Base-by-base conservation (phyloP, 768 basidiomycete species). In the Jaapia argillacea region DNA sequence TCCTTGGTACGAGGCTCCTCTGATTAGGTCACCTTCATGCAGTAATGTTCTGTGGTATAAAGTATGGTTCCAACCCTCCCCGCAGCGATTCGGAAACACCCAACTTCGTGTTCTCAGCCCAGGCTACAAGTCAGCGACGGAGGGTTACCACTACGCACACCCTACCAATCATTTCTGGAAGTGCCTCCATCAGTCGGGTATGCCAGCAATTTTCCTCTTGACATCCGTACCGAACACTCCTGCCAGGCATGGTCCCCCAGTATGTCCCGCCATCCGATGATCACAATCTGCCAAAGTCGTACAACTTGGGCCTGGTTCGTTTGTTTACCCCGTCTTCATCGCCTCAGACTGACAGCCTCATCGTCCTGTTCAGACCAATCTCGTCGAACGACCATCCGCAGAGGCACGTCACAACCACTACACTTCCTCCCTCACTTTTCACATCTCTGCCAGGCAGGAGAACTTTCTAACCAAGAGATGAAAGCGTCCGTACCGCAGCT, bases 1-100 rank as follows among this genome's bases (percentile, higher is more conserved):
- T n/a, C n/a, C n/a, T n/a, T n/a, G n/a, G n/a, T n/a, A n/a, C n/a
- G n/a, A n/a, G n/a, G n/a, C n/a, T n/a, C n/a, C n/a, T n/a, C n/a
- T n/a, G n/a, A n/a, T n/a, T n/a, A n/a, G n/a, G n/a, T 16, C 44
- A 20, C 26, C 41, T 24, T 41, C 10, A 6, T 10, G 12, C 21
- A 90, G 86, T 90, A 20, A 50, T 89, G 12, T 88, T 91, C 50
- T 89, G 85, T 53, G 88, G 89, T 5, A 87, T 91, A 40, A 92
- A 89, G 87, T 87, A 48, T 43, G 69, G 4, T 18, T 4, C 26
- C 16, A 12, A 38, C n/a, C 2, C n/a, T n/a, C n/a, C n/a, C n/a
- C n/a, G 10, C 28, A 33, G 10, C 28, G 25, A 6, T 24, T 1
- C 40, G 20, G 6, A 5, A 42, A 41, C 24, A 42, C 1, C 10